Evolutionary conservation across 2,329 filamentous ascomycete species (phyloP).

Genomic region (Penicillium sumatraense): DNA sequence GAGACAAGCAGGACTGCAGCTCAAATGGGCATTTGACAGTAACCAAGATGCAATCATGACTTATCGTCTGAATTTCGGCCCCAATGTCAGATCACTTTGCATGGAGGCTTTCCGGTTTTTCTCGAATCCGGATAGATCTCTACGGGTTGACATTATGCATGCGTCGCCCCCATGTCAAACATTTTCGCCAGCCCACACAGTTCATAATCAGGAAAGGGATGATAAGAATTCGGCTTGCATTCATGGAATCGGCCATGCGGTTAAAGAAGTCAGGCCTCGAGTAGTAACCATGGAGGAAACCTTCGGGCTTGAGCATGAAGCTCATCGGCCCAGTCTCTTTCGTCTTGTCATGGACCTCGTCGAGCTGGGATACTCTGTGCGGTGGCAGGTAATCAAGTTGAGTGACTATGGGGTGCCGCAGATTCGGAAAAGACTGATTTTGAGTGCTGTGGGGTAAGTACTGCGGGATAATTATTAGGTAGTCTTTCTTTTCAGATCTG

Average conservation of each 20-base stretch:
- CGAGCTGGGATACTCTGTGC: slow-evolving; percentile 67
- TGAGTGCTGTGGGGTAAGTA: slow-evolving; percentile 59
- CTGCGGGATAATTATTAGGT: not conserved
- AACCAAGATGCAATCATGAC: slow-evolving; percentile 61
- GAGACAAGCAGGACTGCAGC: slow-evolving; percentile 58
- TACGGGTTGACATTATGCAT: slow-evolving; percentile 70
- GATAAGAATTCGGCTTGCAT: not conserved
- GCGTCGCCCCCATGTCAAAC: slow-evolving; percentile 78
- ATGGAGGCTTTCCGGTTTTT: slow-evolving; percentile 51
- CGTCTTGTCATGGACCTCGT: slow-evolving; percentile 68
- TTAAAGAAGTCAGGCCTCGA: slow-evolving; percentile 65
- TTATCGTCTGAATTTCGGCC: slow-evolving; percentile 63
- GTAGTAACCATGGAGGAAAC: slow-evolving; percentile 81
- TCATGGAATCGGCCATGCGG: slow-evolving; percentile 56
- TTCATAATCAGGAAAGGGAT: slow-evolving; percentile 59
- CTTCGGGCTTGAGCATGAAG: slow-evolving; percentile 62
- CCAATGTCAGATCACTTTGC: slow-evolving; percentile 39
- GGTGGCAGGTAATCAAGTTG: slow-evolving; percentile 66
- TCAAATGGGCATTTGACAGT: slow-evolving; percentile 69
- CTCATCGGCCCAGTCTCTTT: slow-evolving; percentile 62
- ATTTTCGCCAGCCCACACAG: slow-evolving; percentile 74
- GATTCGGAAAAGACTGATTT: slow-evolving; percentile 52
- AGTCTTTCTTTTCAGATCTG: not conserved
- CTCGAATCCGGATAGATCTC: slow-evolving; percentile 32
- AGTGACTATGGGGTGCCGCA: slow-evolving; percentile 57